Base-by-base conservation (phyloP, 2,329 filamentous ascomycete genomes). In the Neopestalotiopsis clavispora region DNA sequence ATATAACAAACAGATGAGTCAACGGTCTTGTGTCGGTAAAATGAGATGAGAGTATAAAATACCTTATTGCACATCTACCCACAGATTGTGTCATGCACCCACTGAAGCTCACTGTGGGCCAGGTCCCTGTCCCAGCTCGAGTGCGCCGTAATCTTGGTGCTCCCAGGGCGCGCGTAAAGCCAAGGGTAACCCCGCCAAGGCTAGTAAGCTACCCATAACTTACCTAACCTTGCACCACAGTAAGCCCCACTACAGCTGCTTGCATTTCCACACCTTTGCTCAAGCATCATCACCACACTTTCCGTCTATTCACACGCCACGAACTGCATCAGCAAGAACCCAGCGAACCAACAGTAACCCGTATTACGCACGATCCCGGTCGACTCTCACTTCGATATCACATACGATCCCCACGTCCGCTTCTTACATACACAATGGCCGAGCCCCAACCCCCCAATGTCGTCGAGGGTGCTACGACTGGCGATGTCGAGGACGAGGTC, bases 381-480 rank as follows among this genome's bases (percentile, higher is more conserved):
- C 9, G 7, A n/a, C 12, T 30, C 57, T n/a, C 28, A n/a, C 23
- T 1, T 30, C 20, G 57, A 59, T 9, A 52, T 9, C 45, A 23
- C 45, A 52, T 52, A 34, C 57, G 57, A 59, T 9, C 57, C 57
- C 20, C 13, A 14, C 57, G 30, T 14, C 23, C 34, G 10, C 10
- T 10, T 38, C 34, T 6, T 1, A 10, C 10, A 7, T 10, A 38
- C 4, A 17, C 59, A 69, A 92, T 92, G 90, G 87, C 90, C 72
- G 82, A 85, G 70, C 86, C 87, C 62, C 89, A 92, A 78, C 89
- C 90, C 57, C 76, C 84, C 59, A 83, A 78, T 65, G 78, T 91
- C 69, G 83, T 85, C 71, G 89, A 91, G 78, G 90, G 90, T 77
- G 87, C 88, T 69, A 85, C 86, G 38, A 83, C 85, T 60, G 87